These are phyloP conservation scores for Saccharomycopsis crataegensis DNA, from an alignment of 1,139 yeast species.

Conservation along the genomic window DNA sequence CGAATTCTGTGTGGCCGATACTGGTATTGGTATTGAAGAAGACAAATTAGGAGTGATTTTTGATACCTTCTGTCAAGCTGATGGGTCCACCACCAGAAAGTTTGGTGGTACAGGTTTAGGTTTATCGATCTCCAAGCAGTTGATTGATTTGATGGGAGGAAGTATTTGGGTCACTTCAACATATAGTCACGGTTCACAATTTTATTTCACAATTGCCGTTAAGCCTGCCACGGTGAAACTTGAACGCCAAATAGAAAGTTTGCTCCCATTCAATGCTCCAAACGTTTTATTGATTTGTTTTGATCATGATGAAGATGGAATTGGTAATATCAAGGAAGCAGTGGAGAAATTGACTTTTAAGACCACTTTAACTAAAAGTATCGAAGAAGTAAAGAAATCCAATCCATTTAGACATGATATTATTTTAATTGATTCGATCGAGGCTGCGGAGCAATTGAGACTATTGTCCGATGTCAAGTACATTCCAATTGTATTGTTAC, in stretches of 20 bases:
- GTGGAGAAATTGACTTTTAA: conserved; percentile 35
- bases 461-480: conserved; percentile 58
- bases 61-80: conserved; percentile 88
- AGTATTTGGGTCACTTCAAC: conserved; percentile 83
- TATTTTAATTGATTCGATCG: conserved; percentile 73
- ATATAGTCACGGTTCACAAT: conserved; percentile 77
- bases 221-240: conserved; percentile 64
- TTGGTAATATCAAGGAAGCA: conserved; percentile 43
- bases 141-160: conserved; percentile 86
- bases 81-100: conserved; percentile 84
- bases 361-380: conserved; percentile 35
- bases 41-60: conserved; percentile 78
- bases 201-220: conserved; percentile 71
- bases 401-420: conserved; percentile 64
- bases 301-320: conserved; percentile 47
- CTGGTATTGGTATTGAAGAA: conserved; percentile 82
- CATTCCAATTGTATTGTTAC: conserved; percentile 70
- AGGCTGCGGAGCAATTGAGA: conserved; percentile 63
- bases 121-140: conserved; percentile 75
- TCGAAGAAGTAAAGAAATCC: conserved; percentile 32
- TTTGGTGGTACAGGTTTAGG: conserved; percentile 92
- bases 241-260: conserved; percentile 57
- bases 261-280: conserved; percentile 68
- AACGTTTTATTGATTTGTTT: conserved; percentile 63
- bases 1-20: conserved; percentile 81